These are phyloP conservation scores for Lentinus brumalis DNA, from an alignment of 768 basidiomycete genomes.

Conservation along the genomic window DNA sequence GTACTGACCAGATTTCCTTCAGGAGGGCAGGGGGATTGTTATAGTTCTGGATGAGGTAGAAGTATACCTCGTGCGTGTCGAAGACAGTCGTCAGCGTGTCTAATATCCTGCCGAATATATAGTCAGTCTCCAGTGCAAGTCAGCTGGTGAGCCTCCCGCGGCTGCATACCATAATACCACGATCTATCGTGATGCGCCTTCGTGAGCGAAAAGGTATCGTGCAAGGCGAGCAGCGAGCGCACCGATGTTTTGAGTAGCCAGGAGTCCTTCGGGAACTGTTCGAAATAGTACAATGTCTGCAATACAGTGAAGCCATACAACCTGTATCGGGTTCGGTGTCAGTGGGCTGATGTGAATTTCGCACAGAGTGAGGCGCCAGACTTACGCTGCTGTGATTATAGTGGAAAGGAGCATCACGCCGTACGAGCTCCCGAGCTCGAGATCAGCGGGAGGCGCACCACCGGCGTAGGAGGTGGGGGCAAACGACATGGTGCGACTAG, in stretches of 20 bases:
- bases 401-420: constrained; percentile 21
- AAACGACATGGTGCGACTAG: background rate
- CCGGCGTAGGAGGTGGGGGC: background rate
- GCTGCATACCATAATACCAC: background rate
- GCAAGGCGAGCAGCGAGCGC: background rate
- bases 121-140: background rate
- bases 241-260: constrained; percentile 1
- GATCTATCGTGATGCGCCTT: background rate
- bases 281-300: constrained; percentile 5
- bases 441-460: background rate
- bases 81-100: constrained; percentile 12
- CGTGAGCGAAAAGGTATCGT: background rate
- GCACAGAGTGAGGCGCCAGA: background rate
- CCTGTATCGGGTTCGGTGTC: background rate
- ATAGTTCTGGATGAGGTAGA: constrained; percentile 17
- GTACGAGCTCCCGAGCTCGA: constrained; percentile 11
- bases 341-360: background rate
- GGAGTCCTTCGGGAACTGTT: constrained; percentile 5
- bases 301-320: constrained; percentile 5
- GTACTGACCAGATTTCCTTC: constrained; percentile 7
- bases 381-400: constrained; percentile 15
- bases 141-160: too few relatives aligned
- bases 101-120: background rate
- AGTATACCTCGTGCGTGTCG: constrained; percentile 16
- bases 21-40: constrained; percentile 9